Evolutionary conservation across 129 eudicot species (phyloP).

Genomic region (Artemisia annua): DNA sequence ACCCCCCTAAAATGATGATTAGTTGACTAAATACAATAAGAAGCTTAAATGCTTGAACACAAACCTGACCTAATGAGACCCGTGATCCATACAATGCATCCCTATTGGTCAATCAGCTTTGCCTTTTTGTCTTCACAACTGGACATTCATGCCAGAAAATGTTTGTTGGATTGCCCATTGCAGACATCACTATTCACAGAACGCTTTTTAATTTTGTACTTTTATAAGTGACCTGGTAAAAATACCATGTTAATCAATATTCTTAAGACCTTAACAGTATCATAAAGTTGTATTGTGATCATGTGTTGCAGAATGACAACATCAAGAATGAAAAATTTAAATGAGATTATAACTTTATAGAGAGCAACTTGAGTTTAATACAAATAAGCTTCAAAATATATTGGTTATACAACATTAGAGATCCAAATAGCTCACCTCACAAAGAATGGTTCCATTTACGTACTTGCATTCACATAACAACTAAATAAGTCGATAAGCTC

Average conservation of each 20-base stretch:
- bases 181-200: slow-evolving; percentile 46
- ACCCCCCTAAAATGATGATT: not conserved
- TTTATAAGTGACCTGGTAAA: slow-evolving; percentile 19
- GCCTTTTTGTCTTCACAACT: slow-evolving; percentile 75
- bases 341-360: too few relatives aligned
- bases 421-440: too few relatives aligned
- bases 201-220: slow-evolving; percentile 26
- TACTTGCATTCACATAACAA: too few relatives aligned
- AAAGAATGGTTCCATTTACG: too few relatives aligned
- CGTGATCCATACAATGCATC: slow-evolving; percentile 95
- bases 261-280: too few relatives aligned
- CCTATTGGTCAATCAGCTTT: slow-evolving; percentile 85
- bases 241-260: not conserved
- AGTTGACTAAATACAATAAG: not conserved
- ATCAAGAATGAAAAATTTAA: too few relatives aligned
- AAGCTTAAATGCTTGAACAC: not conserved
- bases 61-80: slow-evolving; percentile 98
- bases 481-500: too few relatives aligned
- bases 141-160: slow-evolving; percentile 88
- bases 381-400: too few relatives aligned
- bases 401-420: too few relatives aligned
- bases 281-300: too few relatives aligned
- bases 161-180: slow-evolving; percentile 66
- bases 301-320: too few relatives aligned
- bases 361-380: too few relatives aligned